Base-by-base conservation (phyloP, 2,329 filamentous ascomycete species). In the Pseudogymnoascus pannorum region DNA sequence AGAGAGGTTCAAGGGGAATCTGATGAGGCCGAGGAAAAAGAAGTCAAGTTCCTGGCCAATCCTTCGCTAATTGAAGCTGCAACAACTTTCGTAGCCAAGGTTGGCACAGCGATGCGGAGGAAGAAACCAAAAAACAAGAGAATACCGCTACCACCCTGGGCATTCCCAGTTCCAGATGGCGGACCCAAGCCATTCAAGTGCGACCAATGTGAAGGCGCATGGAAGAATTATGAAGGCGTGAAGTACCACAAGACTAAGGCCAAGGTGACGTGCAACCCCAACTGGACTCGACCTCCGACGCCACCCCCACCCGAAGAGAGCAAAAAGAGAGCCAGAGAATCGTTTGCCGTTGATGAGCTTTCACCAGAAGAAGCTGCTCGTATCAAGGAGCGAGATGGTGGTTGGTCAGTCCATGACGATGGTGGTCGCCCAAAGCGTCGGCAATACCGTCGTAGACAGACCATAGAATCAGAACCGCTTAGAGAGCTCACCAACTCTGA, bases 151-250 rank as follows among this genome's bases (percentile, higher is more conserved):
- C 57, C 57, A 26, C 24, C 16, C 12, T 58, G 57, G 57, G 31
- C 57, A 16, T 58, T 58, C 18, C 57, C 57, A 36, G 33, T 58
- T 26, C 60, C 60, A 22, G 11, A 62, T 1, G 63, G 66, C n/a
- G 64, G 62, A 1, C 58, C 51, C 4, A 71, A 69, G 48, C 68
- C 70, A 12, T 73, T 66, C 60, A 62, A 62, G 14, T 73, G 72
- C 58, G 63, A 67, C 2, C 68, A 62, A 12, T 73, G 72, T 59
- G 64, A 62, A 4, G 60, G 64, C 1, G 58, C 66, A 48, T 73
- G 69, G 60, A 72, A 71, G 58, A 72, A 72, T 57, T 61, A 67
- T 7, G 67, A 68, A n/a, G 72, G 72, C 16, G 62, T 73, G 3
- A 66, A 70, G 54, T 73, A 73, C 60, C 72, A 73, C 63, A 31